Percentiles rank a stretch among this genome's conserved stretches.
Conservation (phyloP, 345 rosid genomes). For the Tarenaya hassleriana region DNA sequence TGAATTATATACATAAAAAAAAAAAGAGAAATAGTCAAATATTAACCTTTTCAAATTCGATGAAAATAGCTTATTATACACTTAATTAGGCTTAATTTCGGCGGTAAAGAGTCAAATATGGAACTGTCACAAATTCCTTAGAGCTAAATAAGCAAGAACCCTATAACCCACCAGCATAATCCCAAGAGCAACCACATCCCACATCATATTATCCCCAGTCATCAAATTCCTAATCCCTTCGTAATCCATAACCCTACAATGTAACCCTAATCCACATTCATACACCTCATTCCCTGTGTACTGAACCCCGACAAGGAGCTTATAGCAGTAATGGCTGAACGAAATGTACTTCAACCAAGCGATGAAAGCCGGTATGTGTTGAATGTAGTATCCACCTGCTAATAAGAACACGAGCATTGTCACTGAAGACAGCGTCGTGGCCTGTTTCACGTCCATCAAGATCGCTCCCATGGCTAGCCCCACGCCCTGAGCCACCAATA, state of each 20-base stretch:
- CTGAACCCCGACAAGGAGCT: conserved; percentile 73
- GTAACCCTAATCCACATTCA: conserved; percentile 43
- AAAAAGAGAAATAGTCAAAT: too few species aligned
- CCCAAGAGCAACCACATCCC: conserved; percentile 59
- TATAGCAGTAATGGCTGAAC: conserved; percentile 80
- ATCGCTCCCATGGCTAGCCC: conserved; percentile 86
- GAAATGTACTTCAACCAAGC: conserved; percentile 87
- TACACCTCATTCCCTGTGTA: conserved; percentile 57
- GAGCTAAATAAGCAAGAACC: conserved; percentile 64
- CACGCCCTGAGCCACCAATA: conserved; percentile 76
- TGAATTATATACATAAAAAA: too few species aligned
- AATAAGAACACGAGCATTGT: conserved; percentile 75
- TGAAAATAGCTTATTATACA: not conserved
- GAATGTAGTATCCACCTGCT: conserved; percentile 88
- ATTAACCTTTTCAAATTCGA: too few species aligned
- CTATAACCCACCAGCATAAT: conserved; percentile 74
- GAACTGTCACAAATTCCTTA: conserved; percentile 35
- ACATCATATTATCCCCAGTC: conserved; percentile 35
- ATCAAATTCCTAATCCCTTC: conserved; percentile 51
- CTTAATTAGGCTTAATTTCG: conserved; percentile 5
- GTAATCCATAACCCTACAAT: conserved; percentile 70
- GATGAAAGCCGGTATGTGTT: conserved; percentile 70
- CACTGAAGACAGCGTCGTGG: conserved; percentile 74
- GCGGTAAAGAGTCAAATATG: not conserved
- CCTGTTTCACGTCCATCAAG: conserved; percentile 76